Percentiles rank a stretch among this genome's conserved stretches.
Evolutionary conservation across 179 eudicot genomes (phyloP).

Genomic region (Nepenthes alata): DNA sequence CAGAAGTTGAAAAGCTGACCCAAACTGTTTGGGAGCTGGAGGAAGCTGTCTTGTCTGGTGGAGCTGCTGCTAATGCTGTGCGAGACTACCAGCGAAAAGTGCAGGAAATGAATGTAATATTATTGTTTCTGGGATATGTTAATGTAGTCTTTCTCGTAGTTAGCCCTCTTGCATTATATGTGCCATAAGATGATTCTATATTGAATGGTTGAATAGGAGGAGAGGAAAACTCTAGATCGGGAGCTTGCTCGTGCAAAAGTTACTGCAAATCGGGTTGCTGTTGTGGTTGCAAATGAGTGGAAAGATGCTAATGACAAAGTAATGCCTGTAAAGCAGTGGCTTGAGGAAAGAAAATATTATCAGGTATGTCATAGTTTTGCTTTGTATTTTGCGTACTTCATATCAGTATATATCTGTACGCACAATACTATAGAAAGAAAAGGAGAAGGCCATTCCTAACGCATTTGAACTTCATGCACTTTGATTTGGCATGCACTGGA

Average conservation of each 20-base stretch:
- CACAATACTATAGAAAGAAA: too few relatives aligned
- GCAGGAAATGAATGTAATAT: constrained; percentile 59
- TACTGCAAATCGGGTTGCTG: constrained; percentile 72
- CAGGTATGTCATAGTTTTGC: constrained; percentile 30
- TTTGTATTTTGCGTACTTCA: background rate
- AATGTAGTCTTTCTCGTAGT: background rate
- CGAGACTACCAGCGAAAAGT: constrained; percentile 81
- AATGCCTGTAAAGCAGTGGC: constrained; percentile 89
- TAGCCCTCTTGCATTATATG: background rate
- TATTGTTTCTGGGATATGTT: background rate
- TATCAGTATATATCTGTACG: too few relatives aligned
- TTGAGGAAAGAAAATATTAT: constrained; percentile 64
- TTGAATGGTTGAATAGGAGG: constrained; percentile 37
- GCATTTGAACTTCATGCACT: too few relatives aligned
- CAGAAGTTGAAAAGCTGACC: constrained; percentile 67
- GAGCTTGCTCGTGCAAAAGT: constrained; percentile 79
- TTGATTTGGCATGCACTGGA: background rate
- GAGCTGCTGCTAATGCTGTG: constrained; percentile 81
- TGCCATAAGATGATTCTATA: constrained; percentile 5
- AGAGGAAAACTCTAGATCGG: constrained; percentile 53
- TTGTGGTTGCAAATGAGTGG: constrained; percentile 89
- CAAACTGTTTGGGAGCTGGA: constrained; percentile 81
- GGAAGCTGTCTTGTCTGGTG: constrained; percentile 81
- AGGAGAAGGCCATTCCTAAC: too few relatives aligned
- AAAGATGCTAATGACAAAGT: constrained; percentile 79